phyloP scores from a whole-genome alignment of 2,329 filamentous ascomycete genomes.

The Xylariaceae sp. region DNA sequence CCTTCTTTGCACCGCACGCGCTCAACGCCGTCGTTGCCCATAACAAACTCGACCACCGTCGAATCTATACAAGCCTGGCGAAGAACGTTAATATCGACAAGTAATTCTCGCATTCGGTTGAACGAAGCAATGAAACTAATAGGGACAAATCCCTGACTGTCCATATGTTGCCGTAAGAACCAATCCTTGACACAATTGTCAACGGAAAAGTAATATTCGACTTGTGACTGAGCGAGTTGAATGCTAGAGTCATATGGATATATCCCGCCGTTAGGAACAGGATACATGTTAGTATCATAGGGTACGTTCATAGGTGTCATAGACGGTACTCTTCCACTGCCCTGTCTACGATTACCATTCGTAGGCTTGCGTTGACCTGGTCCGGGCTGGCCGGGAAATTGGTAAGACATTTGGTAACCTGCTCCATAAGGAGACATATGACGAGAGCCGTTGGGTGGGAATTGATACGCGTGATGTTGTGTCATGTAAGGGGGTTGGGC shows the following conservation, averaged over 20 bases:
- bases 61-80: slow-evolving; percentile 78
- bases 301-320: slow-evolving; percentile 60
- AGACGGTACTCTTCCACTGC: slow-evolving; percentile 30
- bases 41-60: slow-evolving; percentile 73
- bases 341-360: slow-evolving; percentile 32
- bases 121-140: slow-evolving; percentile 83
- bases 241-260: slow-evolving; percentile 55
- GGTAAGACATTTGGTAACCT: slow-evolving; percentile 34
- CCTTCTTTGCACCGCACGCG: slow-evolving; percentile 75
- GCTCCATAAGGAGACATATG: slow-evolving; percentile 29
- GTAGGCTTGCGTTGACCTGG: slow-evolving; percentile 35
- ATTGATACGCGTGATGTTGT: slow-evolving; percentile 31
- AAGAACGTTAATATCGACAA: slow-evolving; percentile 74
- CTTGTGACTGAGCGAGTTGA: slow-evolving; percentile 53
- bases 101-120: slow-evolving; percentile 79
- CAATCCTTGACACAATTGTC: slow-evolving; percentile 95
- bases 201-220: slow-evolving; percentile 96
- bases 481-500: slow-evolving; percentile 31
- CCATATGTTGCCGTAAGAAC: slow-evolving; percentile 89
- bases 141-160: slow-evolving; percentile 89
- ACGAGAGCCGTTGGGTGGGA: slow-evolving; percentile 24
- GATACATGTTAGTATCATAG: slow-evolving; percentile 60
- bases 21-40: slow-evolving; percentile 79
- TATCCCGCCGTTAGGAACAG: slow-evolving; percentile 59
- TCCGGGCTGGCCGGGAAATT: slow-evolving; percentile 34